phyloP scores from a whole-genome alignment of 805 yeast genomes.

The Dipodascopsis tothii region DNA sequence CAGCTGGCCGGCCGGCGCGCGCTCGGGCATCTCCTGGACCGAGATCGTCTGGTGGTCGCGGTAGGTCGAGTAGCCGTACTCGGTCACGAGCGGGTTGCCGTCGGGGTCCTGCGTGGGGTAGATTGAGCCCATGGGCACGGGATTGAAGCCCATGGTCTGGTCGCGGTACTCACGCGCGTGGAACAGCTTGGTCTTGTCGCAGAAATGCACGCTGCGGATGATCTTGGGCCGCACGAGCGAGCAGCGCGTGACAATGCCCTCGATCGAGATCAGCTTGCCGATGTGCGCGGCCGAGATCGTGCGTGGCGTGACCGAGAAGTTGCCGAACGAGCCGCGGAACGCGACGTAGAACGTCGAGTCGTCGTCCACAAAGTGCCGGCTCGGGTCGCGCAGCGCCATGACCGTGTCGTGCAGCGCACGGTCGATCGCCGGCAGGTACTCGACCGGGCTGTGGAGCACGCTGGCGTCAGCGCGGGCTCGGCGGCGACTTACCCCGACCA shows the following conservation, averaged over 20 bases:
- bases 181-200: constrained; percentile 73
- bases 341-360: constrained; percentile 65
- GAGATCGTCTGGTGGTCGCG: constrained; percentile 90
- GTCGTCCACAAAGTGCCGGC: constrained; percentile 47
- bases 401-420: constrained; percentile 77
- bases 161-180: constrained; percentile 90
- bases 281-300: constrained; percentile 69
- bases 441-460: constrained; percentile 66
- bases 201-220: constrained; percentile 84
- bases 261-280: constrained; percentile 77
- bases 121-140: constrained; percentile 42
- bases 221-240: constrained; percentile 90
- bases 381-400: constrained; percentile 57
- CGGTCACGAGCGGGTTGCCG: constrained; percentile 81
- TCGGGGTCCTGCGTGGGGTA: constrained; percentile 91
- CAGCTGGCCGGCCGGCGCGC: constrained; percentile 95
- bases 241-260: constrained; percentile 92
- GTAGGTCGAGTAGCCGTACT: constrained; percentile 86
- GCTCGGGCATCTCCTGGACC: constrained; percentile 95
- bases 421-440: constrained; percentile 81
- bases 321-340: constrained; percentile 86
- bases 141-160: constrained; percentile 52
- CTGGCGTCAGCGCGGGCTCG: constrained; percentile 2
- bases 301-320: constrained; percentile 79
- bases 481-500: constrained; percentile 54